Evolutionary conservation across 108 stramenopile species (phyloP).

Genomic region (Cylindrotheca closterium): DNA sequence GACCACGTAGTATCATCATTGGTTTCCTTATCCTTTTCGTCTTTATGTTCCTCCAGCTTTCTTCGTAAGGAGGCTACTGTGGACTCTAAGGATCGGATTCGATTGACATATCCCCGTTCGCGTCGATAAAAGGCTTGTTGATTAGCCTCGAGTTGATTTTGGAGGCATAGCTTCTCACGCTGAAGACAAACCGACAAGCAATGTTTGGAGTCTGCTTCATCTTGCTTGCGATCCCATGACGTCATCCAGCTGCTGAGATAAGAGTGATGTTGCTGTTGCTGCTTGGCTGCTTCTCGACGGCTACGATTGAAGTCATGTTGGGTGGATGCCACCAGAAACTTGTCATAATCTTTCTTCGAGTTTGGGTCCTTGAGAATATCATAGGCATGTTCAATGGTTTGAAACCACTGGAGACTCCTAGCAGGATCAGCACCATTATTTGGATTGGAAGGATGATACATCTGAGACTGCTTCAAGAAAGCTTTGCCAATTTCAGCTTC

Average conservation of each 20-base stretch:
- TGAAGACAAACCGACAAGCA: not conserved
- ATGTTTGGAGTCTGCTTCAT: too few relatives aligned
- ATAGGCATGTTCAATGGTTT: not conserved
- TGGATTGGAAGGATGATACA: not conserved
- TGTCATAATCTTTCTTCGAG: not conserved
- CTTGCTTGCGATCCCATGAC: not conserved
- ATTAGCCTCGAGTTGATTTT: not conserved
- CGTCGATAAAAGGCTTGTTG: not conserved
- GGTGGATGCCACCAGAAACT: not conserved
- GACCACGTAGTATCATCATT: too few relatives aligned
- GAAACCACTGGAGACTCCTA: not conserved
- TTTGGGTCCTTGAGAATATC: not conserved
- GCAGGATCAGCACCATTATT: not conserved
- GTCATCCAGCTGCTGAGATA: not conserved
- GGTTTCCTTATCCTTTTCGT: not conserved
- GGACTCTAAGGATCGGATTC: not conserved
- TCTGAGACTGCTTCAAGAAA: not conserved
- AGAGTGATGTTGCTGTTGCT: not conserved
- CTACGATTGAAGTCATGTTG: not conserved
- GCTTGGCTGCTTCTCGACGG: not conserved
- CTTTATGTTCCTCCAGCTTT: not conserved
- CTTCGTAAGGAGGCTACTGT: not conserved
- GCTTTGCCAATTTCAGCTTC: not conserved
- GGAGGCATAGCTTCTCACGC: not conserved
- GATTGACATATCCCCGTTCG: too few relatives aligned